These are phyloP conservation scores for Colletotrichum nymphaeae DNA, from an alignment of 2,329 filamentous ascomycete species.

Conservation along the genomic window DNA sequence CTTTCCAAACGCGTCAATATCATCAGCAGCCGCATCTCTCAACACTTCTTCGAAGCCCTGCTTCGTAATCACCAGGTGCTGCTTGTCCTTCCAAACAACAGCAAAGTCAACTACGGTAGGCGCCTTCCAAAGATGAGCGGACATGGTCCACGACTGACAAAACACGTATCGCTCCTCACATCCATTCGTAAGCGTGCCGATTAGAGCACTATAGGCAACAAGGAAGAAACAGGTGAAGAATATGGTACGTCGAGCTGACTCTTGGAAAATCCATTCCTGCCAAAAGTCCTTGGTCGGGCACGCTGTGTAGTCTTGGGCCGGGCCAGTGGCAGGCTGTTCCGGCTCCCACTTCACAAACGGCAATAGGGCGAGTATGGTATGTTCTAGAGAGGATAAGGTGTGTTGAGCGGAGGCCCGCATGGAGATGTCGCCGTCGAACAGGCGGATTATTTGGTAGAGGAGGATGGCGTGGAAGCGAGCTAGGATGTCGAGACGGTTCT, in stretches of 20 bases:
- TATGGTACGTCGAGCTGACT: slow-evolving; percentile 64
- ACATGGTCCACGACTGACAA: slow-evolving; percentile 53
- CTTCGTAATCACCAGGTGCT: slow-evolving; percentile 49
- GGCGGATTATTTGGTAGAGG: slow-evolving; percentile 57
- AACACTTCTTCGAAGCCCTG: slow-evolving; percentile 42
- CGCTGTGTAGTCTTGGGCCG: slow-evolving; percentile 49
- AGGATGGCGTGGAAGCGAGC: slow-evolving; percentile 55
- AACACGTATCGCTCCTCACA: slow-evolving; percentile 46
- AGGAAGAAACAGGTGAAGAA: slow-evolving; percentile 60
- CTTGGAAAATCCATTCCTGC: slow-evolving; percentile 63
- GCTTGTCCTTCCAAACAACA: slow-evolving; percentile 48
- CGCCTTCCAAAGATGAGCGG: slow-evolving; percentile 52
- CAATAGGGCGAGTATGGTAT: slow-evolving; percentile 46
- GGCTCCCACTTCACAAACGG: slow-evolving; percentile 46
- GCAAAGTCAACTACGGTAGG: slow-evolving; percentile 49
- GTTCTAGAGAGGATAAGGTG: slow-evolving; percentile 46
- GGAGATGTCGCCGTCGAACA: slow-evolving; percentile 56
- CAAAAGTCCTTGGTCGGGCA: slow-evolving; percentile 58
- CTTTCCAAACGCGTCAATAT: slow-evolving; percentile 56
- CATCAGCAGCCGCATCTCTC: slow-evolving; percentile 51
- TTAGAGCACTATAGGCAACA: slow-evolving; percentile 49
- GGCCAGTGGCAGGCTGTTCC: slow-evolving; percentile 25
- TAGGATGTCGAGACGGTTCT: slow-evolving; percentile 44
- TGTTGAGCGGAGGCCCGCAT: slow-evolving; percentile 45
- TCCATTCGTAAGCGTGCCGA: slow-evolving; percentile 38